Evolutionary conservation across 2,329 filamentous ascomycete species (phyloP).

Genomic region (Fusarium sp.): DNA sequence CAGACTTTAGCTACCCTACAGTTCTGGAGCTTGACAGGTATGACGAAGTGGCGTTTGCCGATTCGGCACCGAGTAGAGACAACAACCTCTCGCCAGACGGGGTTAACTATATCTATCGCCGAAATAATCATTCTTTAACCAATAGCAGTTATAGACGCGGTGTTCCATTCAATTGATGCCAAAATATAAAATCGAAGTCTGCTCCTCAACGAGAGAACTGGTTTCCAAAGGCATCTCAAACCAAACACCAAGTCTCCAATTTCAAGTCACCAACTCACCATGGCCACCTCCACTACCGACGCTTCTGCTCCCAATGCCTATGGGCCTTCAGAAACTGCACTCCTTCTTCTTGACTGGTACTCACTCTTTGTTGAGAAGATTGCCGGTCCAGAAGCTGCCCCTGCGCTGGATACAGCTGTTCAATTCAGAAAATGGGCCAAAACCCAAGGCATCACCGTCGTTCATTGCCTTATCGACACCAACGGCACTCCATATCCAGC

Average conservation of each 20-base stretch:
- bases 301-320: background rate
- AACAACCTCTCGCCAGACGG: conserved; percentile 11
- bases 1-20: background rate
- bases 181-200: background rate
- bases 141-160: accelerated
- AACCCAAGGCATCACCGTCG: conserved; percentile 1
- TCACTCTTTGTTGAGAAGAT: background rate
- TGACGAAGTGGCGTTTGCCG: background rate
- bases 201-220: accelerated
- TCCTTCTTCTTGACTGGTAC: conserved; percentile 14
- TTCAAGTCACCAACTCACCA: background rate
- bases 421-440: conserved; percentile 14
- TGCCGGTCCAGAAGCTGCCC: background rate
- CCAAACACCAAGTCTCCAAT: background rate
- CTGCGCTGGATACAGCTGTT: background rate
- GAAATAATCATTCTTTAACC: background rate
- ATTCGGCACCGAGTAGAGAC: conserved; percentile 21
- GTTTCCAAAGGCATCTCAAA: background rate
- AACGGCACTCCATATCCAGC: background rate
- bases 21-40: background rate
- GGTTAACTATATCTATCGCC: conserved; percentile 2
- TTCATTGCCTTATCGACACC: conserved; percentile 10
- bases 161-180: accelerated
- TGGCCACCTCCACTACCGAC: background rate
- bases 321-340: background rate